Percentiles rank a stretch among this genome's conserved stretches.
phyloP scores from a whole-genome alignment of 805 yeast species.

The Candida patagonica region DNA sequence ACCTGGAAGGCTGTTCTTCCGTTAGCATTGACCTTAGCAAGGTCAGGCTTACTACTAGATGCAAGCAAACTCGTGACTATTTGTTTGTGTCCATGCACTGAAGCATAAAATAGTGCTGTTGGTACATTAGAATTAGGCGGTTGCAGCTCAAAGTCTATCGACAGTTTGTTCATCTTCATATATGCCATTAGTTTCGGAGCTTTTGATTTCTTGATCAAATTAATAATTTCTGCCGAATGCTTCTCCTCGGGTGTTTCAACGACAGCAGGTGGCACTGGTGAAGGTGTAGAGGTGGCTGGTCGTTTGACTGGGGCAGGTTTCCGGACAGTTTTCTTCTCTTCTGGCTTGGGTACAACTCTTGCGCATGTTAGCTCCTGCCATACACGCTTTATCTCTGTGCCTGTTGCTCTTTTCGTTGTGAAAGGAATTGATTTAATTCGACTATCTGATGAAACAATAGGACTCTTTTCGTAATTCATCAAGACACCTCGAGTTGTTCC shows the following conservation, averaged over 20 bases:
- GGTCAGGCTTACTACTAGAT: slow-evolving; percentile 63
- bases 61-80: slow-evolving; percentile 54
- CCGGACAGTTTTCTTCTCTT: slow-evolving; percentile 8
- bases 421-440: slow-evolving; percentile 73
- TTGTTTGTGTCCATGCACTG: slow-evolving; percentile 56
- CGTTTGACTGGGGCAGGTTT: slow-evolving; percentile 22
- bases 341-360: slow-evolving; percentile 33
- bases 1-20: slow-evolving; percentile 68
- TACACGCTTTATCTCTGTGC: slow-evolving; percentile 67
- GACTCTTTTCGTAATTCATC: slow-evolving; percentile 52
- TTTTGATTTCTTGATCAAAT: slow-evolving; percentile 58
- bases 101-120: slow-evolving; percentile 69
- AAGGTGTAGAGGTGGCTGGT: slow-evolving; percentile 26
- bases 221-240: slow-evolving; percentile 49
- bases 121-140: slow-evolving; percentile 53
- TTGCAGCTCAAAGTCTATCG: slow-evolving; percentile 42
- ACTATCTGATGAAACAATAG: slow-evolving; percentile 45
- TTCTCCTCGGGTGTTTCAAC: slow-evolving; percentile 31
- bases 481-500: slow-evolving; percentile 61
- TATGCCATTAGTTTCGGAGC: slow-evolving; percentile 65
- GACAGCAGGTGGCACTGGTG: slow-evolving; percentile 21
- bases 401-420: slow-evolving; percentile 81
- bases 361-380: slow-evolving; percentile 73
- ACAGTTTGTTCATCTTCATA: slow-evolving; percentile 47
- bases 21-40: slow-evolving; percentile 41